These are phyloP conservation scores for Arxiozyma heterogenica DNA, from an alignment of 1,139 yeast species.

Conservation along the genomic window DNA sequence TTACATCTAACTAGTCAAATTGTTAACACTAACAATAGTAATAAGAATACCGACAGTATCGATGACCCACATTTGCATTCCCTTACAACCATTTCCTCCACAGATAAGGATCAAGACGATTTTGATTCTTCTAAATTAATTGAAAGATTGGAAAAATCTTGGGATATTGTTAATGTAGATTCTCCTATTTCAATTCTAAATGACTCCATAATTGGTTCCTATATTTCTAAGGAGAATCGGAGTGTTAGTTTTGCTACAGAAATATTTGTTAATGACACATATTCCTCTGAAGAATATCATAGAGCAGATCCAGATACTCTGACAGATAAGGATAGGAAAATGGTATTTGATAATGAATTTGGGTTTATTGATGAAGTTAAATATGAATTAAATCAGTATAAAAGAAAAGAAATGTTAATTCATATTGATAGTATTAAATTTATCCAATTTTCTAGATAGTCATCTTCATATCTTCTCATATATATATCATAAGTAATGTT, in stretches of 20 bases:
- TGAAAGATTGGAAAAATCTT: constrained; percentile 15
- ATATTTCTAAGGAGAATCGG: constrained; percentile 4
- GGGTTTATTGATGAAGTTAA: constrained; percentile 15
- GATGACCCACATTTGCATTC: not conserved
- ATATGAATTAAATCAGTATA: constrained; percentile 25
- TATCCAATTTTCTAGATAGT: constrained; percentile 21
- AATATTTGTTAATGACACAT: constrained; percentile 18
- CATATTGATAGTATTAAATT: constrained; percentile 23
- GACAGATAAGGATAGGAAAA: not conserved
- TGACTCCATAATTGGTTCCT: constrained; percentile 4
- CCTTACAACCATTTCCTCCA: not conserved
- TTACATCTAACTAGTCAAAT: not conserved
- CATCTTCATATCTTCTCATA: not conserved
- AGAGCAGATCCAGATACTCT: constrained; percentile 21
- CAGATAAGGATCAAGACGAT: not conserved
- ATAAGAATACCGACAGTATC: not conserved
- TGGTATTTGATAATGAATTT: constrained; percentile 4
- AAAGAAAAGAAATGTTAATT: constrained; percentile 26
- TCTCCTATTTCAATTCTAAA: constrained; percentile 1
- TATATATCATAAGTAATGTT: not conserved
- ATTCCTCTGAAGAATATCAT: constrained; percentile 20
- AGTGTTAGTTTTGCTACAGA: constrained; percentile 15
- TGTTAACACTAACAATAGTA: not conserved
- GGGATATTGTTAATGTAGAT: constrained; percentile 20
- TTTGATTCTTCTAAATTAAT: constrained; percentile 8